These are phyloP conservation scores for Cicer cuneatum DNA, from an alignment of 306 rosid genomes.

Conservation along the genomic window DNA sequence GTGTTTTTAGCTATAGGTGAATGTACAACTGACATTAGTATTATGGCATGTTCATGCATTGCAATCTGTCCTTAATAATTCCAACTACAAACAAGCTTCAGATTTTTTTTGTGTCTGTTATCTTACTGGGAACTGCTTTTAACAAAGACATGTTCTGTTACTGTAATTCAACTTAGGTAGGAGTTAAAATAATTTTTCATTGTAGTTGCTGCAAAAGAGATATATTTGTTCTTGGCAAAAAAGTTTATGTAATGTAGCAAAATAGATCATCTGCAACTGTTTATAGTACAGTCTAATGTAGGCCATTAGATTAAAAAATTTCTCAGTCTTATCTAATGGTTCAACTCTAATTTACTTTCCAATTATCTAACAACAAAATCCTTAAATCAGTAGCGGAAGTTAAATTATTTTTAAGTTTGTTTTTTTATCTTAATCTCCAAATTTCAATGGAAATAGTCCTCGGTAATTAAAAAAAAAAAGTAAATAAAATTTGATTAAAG, in stretches of 20 bases:
- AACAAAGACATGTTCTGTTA: slow-evolving; percentile 44
- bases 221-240: not conserved
- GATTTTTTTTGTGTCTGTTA: slow-evolving; percentile 33
- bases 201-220: slow-evolving; percentile 43
- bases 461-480: too few species aligned
- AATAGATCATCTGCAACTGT: too few species aligned
- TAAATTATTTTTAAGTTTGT: too few species aligned
- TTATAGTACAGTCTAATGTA: too few species aligned
- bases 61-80: not conserved
- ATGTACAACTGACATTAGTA: slow-evolving; percentile 50
- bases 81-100: slow-evolving; percentile 31
- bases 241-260: too few species aligned
- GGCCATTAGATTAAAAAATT: too few species aligned
- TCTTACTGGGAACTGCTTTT: slow-evolving; percentile 36
- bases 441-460: accelerated
- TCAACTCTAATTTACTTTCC: too few species aligned
- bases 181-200: slow-evolving; percentile 42
- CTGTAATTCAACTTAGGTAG: slow-evolving; percentile 49
- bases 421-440: too few species aligned
- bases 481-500: too few species aligned
- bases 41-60: slow-evolving; percentile 40
- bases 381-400: too few species aligned
- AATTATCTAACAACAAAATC: too few species aligned
- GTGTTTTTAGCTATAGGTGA: slow-evolving; percentile 23
- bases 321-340: too few species aligned